phyloP scores from a whole-genome alignment of 345 rosid species.

The Boechera retrofracta region DNA sequence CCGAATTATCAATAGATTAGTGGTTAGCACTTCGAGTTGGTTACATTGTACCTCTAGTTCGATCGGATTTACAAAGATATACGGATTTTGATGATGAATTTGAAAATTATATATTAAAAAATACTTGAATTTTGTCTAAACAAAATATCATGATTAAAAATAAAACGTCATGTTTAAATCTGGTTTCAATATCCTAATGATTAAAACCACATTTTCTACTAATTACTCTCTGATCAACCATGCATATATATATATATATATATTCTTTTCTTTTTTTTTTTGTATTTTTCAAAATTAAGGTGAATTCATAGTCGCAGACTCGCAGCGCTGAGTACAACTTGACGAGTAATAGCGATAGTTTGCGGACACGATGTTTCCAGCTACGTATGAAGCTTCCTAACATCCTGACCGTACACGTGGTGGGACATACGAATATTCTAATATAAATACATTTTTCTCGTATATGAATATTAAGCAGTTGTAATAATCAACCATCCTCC shows the following conservation, averaged over 20 bases:
- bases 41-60: not conserved
- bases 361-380: conserved; percentile 42
- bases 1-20: not conserved
- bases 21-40: not conserved
- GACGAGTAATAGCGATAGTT: conserved; percentile 45
- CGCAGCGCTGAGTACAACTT: conserved; percentile 39
- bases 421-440: conserved; percentile 37
- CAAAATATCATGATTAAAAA: not conserved
- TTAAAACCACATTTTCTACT: not conserved
- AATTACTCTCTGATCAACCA: conserved; percentile 2
- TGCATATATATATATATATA: not conserved
- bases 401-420: conserved; percentile 67
- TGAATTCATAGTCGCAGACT: conserved; percentile 24
- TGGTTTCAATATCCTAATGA: not conserved
- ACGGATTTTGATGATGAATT: too few relatives aligned
- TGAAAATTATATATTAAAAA: too few relatives aligned
- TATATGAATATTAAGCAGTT: conserved; percentile 20
- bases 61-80: too few relatives aligned
- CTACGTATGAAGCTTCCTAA: conserved; percentile 28
- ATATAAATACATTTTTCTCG: conserved; percentile 23
- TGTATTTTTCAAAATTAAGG: not conserved
- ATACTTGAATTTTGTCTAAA: not conserved
- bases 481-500: conserved; percentile 27
- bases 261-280: not conserved
- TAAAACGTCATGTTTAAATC: not conserved